Evolutionary conservation across 805 yeast genomes (phyloP), one percentile per base, ranked within the genome.

Genomic region (Kregervanrija fluxuum): DNA sequence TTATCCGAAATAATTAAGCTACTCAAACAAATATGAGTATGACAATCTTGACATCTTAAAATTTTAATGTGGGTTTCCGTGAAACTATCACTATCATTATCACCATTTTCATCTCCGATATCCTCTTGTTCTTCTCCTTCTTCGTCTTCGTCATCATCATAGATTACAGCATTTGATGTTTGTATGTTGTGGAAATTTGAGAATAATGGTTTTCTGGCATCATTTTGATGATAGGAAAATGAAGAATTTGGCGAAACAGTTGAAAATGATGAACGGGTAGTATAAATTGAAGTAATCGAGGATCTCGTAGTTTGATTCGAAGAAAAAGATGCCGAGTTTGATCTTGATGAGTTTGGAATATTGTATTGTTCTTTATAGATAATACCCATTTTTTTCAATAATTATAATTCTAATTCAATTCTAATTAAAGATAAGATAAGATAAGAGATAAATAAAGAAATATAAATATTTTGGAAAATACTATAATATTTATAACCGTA

Each of bases 11-110:
- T 54, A 11, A 64, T 48, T 14, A 60, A 47, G 3, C 60, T 50
- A 12, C 50, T 49, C 16, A 52, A 48, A 41, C 63, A 62, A 22
- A 64, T 62, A 49, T 64, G 67, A 15, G 56, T 60, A 48, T 64
- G 66, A 39, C 68, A 64, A 13, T 54, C 44, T 37, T 55, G 53
- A 44, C 68, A 64, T 22, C 66, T 47, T 35, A 60, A 52, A n/a
- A 61, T 47, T 12, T 47, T 48, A n/a, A 30, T 28, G 16, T 22
- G 9, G 3, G 13, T 17, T 30, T 10, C 5, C 28, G 11, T 11
- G 31, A 33, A 37, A 33, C 13, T 22, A 13, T 16, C 35, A 3
- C 35, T 34, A 9, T 33, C 35, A 11, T 30, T 22, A 17, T 40
- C 41, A 1, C 31, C 43, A 15, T 35, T 15, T 2, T 22, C 30